Base-by-base conservation (phyloP, 2,329 filamentous ascomycete genomes). In the Pseudogymnoascus sp. region DNA sequence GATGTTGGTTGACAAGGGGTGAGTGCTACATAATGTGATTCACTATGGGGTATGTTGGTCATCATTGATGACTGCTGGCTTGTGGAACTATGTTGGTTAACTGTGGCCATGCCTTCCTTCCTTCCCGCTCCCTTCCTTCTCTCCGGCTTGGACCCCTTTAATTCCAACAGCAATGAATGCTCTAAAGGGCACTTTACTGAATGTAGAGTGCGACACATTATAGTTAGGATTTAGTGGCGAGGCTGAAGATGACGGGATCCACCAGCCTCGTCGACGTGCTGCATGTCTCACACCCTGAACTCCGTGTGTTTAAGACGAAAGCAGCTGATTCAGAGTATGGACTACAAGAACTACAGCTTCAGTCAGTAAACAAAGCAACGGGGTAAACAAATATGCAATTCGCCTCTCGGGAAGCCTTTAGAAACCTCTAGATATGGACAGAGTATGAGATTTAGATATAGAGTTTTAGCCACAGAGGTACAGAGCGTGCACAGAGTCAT, bases 281-380 rank as follows among this genome's bases (percentile, higher is more conserved):
- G 29, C 48, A 55, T 55, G 48, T 55, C 48, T 55, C 48, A 55
- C 29, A 55, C 48, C 48, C 48, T 55, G 48, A n/a, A n/a, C 48
- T 55, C 48, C 29, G 31, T 55, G 2, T 21, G 48, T 55, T 55
- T 27, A 10, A 55, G 48, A 55, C 48, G 48, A 8, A 55, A 33
- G 29, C 48, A 21, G 48, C 12, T 55, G 48, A 55, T 31, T 55
- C 29, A 33, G n/a, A 12, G 15, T 9, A 9, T 35, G 48, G 48
- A 33, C n/a, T 31, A 15, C 0, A 33, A 27, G 4, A 31, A 17
- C 44, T 33, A 5, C 8, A 55, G 27, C 8, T 55, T 29, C 9
- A 5, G 31, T 1, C 6, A 31, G 44, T 55, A 55, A 55, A 55
- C 48, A 55, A 33, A 13, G 15, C 48, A 33, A 35, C 29, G 1